Base-by-base conservation (phyloP, 2,329 filamentous ascomycete genomes). In the Thielaviopsis cerberus region DNA sequence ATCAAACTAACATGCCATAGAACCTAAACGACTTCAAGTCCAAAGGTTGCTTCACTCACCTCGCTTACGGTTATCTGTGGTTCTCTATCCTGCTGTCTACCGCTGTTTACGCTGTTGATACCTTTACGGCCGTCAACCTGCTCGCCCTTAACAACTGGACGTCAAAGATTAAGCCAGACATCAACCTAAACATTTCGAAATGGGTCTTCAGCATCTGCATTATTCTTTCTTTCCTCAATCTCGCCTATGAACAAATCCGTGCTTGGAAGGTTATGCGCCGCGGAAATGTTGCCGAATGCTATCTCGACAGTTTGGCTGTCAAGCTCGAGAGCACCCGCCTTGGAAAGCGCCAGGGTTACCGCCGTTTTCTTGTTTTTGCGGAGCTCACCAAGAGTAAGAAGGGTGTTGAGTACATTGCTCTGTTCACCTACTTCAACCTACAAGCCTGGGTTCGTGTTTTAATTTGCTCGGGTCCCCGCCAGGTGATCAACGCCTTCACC, bases 201-300 rank as follows among this genome's bases (percentile, higher is more conserved):
- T 96, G 90, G 89, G 90, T 98, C 68, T 98, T 97, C 68, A 85
- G 88, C 26, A 80, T 81, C 58, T 95, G 90, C 69, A 97, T 98
- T 67, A 85, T 97, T 62, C 76, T 92, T 37, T 97, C 90, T 10
- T 90, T 91, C 69, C 73, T 88, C 63, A 86, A 97, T 63, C 77
- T 94, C 26, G 75, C 73, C 17, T 92, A 85, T 65, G 86, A 94
- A 69, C 88, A 87, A 73, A 67, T 94, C 53, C 81, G 86, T 57
- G 89, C 91, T 25, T 72, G 85, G 61, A 82, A 84, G 52, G 87
- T 94, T 55, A 94, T 97, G 69, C 82, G 76, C 64, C 81, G 88
- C 59, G 87, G 87, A 58, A 89, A 90, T 63, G 85, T 97, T 48
- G 88, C 89, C 4, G 88, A 94, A 67, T 91, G 85, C 68, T 98